These are phyloP conservation scores for Cryptosporidium viatorum DNA, from an alignment of 169 alveolate genomes.

Conservation along the genomic window DNA sequence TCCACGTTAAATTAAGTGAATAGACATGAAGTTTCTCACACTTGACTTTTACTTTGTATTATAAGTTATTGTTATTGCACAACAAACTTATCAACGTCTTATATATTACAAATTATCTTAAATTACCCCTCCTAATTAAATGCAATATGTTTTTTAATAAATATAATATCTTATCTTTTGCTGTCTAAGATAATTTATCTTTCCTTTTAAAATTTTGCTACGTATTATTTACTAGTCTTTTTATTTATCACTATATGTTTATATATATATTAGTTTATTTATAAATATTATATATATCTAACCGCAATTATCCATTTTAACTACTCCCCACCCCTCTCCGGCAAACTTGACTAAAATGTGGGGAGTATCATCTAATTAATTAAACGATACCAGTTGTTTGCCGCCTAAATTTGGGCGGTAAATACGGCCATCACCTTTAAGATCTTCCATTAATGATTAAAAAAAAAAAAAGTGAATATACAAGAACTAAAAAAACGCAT, in stretches of 20 bases:
- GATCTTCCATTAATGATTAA: too few relatives aligned
- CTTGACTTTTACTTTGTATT: slow-evolving; percentile 13
- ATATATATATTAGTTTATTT: too few relatives aligned
- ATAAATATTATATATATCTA: not conserved
- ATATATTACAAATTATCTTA: not conserved
- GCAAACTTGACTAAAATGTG: not conserved
- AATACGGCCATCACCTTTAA: too few relatives aligned
- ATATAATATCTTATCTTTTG: not conserved
- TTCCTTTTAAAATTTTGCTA: not conserved
- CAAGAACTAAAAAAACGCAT: not conserved
- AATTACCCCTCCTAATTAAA: not conserved
- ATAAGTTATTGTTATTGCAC: slow-evolving; percentile 5
- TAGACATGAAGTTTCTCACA: slow-evolving; percentile 39
- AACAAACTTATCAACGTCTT: slow-evolving; percentile 18
- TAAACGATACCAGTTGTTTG: not conserved
- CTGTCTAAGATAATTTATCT: not conserved
- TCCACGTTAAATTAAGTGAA: slow-evolving; percentile 17
- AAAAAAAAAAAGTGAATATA: not conserved
- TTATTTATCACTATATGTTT: slow-evolving; percentile 7
- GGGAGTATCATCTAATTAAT: slow-evolving; percentile 5
- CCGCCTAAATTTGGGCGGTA: not conserved
- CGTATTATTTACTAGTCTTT: slow-evolving; percentile 28
- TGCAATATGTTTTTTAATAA: slow-evolving; percentile 26
- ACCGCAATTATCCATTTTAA: slow-evolving; percentile 13
- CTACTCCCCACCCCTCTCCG: slow-evolving; percentile 17